Conservation (phyloP, 441 rosid species). For the Heliophila coronopifolia region DNA sequence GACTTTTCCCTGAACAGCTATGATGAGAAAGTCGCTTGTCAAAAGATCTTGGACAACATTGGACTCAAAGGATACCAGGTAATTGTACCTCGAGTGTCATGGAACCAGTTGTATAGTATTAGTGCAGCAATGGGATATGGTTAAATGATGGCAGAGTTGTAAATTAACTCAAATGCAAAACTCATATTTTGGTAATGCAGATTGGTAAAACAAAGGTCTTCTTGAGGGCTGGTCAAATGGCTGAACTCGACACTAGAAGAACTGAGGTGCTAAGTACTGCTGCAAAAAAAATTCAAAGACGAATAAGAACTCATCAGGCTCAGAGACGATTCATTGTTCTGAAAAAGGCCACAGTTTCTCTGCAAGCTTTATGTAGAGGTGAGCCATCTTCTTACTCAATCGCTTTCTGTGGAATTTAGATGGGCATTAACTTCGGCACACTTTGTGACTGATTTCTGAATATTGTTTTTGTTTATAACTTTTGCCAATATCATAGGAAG, state of each 20-base stretch:
- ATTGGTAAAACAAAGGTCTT: conserved; percentile 93
- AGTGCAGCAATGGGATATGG: conserved; percentile 12
- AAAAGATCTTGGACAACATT: conserved; percentile 73
- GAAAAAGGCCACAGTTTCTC: conserved; percentile 48
- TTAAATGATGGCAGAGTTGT: conserved; percentile 11
- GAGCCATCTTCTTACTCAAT: conserved; percentile 16
- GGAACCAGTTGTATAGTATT: not conserved
- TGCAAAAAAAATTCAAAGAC: conserved; percentile 81
- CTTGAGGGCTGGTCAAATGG: conserved; percentile 98
- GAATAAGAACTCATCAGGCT: conserved; percentile 63
- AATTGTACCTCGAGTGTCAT: conserved; percentile 20
- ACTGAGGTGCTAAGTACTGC: conserved; percentile 78
- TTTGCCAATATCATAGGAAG: conserved; percentile 48
- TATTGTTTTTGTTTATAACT: not conserved
- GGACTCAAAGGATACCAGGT: conserved; percentile 95
- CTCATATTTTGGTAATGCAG: conserved; percentile 43
- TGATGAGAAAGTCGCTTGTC: conserved; percentile 69
- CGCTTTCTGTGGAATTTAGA: not conserved
- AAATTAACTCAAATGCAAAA: not conserved
- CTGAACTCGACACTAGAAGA: conserved; percentile 88
- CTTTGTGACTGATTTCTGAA: not conserved
- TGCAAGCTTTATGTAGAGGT: conserved; percentile 89
- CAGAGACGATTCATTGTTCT: conserved; percentile 64
- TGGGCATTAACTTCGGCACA: not conserved
- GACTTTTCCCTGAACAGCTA: conserved; percentile 43